These are phyloP conservation scores for Mycena vitilis DNA, from an alignment of 768 basidiomycete species.

Conservation along the genomic window DNA sequence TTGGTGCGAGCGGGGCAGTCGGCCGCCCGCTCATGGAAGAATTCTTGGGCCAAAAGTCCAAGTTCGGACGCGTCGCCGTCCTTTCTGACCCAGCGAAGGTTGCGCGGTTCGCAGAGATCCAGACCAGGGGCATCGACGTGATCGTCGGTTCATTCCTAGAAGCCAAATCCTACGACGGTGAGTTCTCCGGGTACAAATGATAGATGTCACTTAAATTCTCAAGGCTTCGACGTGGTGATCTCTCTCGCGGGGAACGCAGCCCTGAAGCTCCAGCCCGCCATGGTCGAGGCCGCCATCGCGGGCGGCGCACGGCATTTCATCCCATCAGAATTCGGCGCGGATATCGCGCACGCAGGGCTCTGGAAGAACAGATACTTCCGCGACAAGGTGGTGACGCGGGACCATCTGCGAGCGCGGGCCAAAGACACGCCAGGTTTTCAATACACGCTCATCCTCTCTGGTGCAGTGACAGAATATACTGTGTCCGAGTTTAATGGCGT, in stretches of 20 bases:
- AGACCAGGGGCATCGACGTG: constrained; percentile 2
- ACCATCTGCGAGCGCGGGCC: constrained; percentile 11
- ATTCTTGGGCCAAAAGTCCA: constrained; percentile 3
- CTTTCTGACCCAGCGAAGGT: constrained; percentile 19
- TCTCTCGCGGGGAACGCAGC: constrained; percentile 9
- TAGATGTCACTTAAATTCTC: no score
- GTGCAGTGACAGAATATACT: constrained; percentile 8
- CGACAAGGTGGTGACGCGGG: constrained; percentile 21
- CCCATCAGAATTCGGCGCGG: constrained; percentile 18
- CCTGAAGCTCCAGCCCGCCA: constrained; percentile 20
- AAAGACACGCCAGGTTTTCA: constrained; percentile 2
- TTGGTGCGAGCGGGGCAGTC: constrained; percentile 18
- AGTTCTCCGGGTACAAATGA: no score
- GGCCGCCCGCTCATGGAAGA: constrained; percentile 19
- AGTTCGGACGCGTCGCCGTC: constrained; percentile 17
- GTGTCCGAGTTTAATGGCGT: constrained; percentile 14
- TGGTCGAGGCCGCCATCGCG: constrained; percentile 26
- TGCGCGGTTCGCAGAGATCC: not conserved
- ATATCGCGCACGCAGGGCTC: constrained; percentile 1
- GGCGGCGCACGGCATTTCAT: constrained; percentile 19
- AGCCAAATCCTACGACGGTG: constrained; percentile 17
- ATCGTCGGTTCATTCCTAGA: constrained; percentile 21
- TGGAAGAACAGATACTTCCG: constrained; percentile 25
- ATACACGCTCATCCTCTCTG: constrained; percentile 12
- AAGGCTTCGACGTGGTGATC: constrained; percentile 18